Evolutionary conservation across 352 stramenopile species (phyloP).

Genomic region (Phytophthora fragariae): DNA sequence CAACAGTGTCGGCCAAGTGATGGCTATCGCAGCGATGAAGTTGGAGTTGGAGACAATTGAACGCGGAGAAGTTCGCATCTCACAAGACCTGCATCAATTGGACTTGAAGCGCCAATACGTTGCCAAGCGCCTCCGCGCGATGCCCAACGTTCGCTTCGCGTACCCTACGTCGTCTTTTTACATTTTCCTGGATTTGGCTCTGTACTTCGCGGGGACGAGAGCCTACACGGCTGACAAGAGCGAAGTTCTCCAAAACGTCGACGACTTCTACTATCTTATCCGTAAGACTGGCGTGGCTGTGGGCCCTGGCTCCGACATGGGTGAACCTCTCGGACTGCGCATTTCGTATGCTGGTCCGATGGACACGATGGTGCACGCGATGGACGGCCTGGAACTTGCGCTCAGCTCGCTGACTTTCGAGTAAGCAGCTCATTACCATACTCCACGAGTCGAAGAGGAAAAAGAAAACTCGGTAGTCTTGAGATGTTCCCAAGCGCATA

Average conservation of each 20-base stretch:
- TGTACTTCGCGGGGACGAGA: conserved; percentile 68
- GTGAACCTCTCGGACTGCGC: conserved; percentile 91
- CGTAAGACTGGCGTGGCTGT: conserved; percentile 91
- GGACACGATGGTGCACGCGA: conserved; percentile 76
- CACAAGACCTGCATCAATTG: conserved; percentile 48
- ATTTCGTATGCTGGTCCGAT: conserved; percentile 96
- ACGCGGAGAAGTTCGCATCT: conserved; percentile 54
- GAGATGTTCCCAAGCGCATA: too few species aligned
- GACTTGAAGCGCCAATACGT: conserved; percentile 93
- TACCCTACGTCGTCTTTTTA: conserved; percentile 96
- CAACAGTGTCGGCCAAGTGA: conserved; percentile 92
- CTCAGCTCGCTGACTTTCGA: conserved; percentile 43
- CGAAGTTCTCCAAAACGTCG: conserved; percentile 48
- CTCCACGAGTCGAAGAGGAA: neutral
- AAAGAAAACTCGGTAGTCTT: too few species aligned
- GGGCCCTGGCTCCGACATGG: conserved; percentile 96
- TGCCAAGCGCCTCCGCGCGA: conserved; percentile 76
- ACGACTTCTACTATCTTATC: conserved; percentile 93
- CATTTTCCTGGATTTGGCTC: conserved; percentile 92
- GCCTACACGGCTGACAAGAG: conserved; percentile 39
- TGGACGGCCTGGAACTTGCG: conserved; percentile 66
- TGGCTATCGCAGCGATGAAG: conserved; percentile 89
- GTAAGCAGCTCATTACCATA: neutral
- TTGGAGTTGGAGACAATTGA: conserved; percentile 74
- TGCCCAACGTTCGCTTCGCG: conserved; percentile 82